Percentiles rank a stretch among this genome's conserved stretches.
Conservation (phyloP, 768 basidiomycete species). For the Grammothele lineata region DNA sequence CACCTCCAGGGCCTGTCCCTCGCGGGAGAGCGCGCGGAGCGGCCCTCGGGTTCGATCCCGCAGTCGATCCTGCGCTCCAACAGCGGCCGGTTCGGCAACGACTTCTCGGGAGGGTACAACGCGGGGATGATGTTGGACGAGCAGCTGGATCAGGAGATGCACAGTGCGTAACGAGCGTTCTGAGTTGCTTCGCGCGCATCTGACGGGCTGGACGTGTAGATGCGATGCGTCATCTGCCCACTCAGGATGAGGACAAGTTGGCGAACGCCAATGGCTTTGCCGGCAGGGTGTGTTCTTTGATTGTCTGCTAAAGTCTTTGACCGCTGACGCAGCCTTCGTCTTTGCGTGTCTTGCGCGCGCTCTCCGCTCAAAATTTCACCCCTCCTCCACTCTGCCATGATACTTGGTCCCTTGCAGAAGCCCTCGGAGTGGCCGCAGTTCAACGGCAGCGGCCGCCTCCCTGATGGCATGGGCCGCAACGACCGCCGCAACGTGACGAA, state of each 20-base stretch:
- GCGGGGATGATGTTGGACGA: slow-evolving; percentile 91
- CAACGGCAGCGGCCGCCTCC: slow-evolving; percentile 55
- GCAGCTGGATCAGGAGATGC: slow-evolving; percentile 91
- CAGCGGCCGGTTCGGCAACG: slow-evolving; percentile 53
- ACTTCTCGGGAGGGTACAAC: slow-evolving; percentile 67
- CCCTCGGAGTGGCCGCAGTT: slow-evolving; percentile 96
- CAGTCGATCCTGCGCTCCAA: slow-evolving; percentile 51
- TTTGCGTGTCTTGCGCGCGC: too few species aligned
- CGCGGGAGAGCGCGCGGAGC: slow-evolving; percentile 55
- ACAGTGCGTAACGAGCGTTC: slow-evolving; percentile 58
- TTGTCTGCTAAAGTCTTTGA: not conserved
- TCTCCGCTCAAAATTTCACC: slow-evolving; percentile 59
- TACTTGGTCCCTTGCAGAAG: slow-evolving; percentile 58
- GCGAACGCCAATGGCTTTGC: slow-evolving; percentile 44
- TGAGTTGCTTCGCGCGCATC: too few species aligned
- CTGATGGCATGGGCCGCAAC: slow-evolving; percentile 51
- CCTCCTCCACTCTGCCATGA: not conserved
- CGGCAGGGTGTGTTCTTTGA: slow-evolving; percentile 48
- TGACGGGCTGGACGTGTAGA: slow-evolving; percentile 46
- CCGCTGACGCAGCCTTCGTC: too few species aligned
- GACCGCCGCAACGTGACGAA: slow-evolving; percentile 75
- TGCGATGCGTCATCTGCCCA: slow-evolving; percentile 84
- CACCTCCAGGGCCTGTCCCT: slow-evolving; percentile 73
- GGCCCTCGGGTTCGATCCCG: slow-evolving; percentile 17
- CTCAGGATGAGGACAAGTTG: slow-evolving; percentile 88